Conservation (phyloP, 2,329 filamentous ascomycete species). For the Colletotrichum sp. region DNA sequence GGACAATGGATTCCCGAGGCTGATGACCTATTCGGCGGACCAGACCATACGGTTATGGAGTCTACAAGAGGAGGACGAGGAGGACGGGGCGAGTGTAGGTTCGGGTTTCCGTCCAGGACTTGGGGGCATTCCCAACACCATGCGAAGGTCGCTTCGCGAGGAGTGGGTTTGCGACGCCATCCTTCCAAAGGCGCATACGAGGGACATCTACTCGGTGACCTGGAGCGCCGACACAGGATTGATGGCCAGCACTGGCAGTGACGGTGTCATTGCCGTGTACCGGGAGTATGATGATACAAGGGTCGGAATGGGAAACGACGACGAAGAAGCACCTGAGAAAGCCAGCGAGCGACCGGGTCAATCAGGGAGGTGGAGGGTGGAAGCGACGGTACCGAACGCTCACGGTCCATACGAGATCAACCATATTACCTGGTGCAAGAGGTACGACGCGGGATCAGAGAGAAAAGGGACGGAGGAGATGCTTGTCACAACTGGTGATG, state of each 20-base stretch:
- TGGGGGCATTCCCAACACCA: constrained; percentile 84
- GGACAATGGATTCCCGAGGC: constrained; percentile 57
- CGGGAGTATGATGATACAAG: constrained; percentile 54
- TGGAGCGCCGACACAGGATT: constrained; percentile 83
- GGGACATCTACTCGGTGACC: constrained; percentile 82
- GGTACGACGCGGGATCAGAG: constrained; percentile 70
- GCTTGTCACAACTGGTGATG: constrained; percentile 89
- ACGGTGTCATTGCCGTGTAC: constrained; percentile 83
- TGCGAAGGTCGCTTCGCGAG: constrained; percentile 79
- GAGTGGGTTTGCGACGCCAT: constrained; percentile 80
- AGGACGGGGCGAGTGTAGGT: constrained; percentile 34
- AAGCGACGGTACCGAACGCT: constrained; percentile 72
- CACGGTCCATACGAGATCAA: constrained; percentile 97
- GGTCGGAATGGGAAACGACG: neutral
- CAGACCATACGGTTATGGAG: constrained; percentile 81
- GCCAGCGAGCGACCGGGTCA: neutral
- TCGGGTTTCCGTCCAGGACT: constrained; percentile 43
- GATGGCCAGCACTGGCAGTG: constrained; percentile 87
- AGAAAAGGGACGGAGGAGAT: constrained; percentile 74
- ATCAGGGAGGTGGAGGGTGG: constrained; percentile 67
- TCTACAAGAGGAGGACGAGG: constrained; percentile 58
- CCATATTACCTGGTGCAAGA: constrained; percentile 84
- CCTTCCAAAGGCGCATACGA: constrained; percentile 77
- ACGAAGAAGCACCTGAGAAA: constrained; percentile 25
- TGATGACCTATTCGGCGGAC: constrained; percentile 89